Base-by-base conservation (phyloP, 2,329 filamentous ascomycete species). In the Neofusicoccum kwambonambiense region DNA sequence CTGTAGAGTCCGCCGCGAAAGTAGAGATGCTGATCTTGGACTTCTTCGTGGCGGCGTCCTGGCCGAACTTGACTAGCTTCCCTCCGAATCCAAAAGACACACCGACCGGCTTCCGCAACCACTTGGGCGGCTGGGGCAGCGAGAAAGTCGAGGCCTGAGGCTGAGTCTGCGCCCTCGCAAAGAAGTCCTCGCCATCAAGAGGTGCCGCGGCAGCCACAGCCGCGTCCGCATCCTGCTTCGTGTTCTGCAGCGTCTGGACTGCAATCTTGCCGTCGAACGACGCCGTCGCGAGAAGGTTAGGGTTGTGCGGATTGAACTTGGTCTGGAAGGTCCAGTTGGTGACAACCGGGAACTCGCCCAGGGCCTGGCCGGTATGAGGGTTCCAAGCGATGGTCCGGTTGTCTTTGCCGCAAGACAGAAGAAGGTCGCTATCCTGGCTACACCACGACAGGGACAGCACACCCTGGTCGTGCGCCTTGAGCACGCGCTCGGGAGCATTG, bases 281-380 rank as follows among this genome's bases (percentile, higher is more conserved):
- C 9, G 96, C 95, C 17, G 95, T 98, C 17, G 96, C 96, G 57
- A 94, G 92, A 65, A 99, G 83, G 74, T 89, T 91, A 11, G 95
- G 94, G 77, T 99, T 97, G 70, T 91, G 89, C 35, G 95, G 95
- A 76, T 97, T 93, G 85, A 96, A 98, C 67, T 90, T 87, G 4
- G 95, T 97, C 75, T 94, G 89, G 82, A 99, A 99, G 5, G 93
- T 97, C 94, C 95, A 99, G 78, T 98, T 99, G n/a, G 94, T 97
- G 62, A 96, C 93, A 72, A 97, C 92, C 4, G 94, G 93, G 74
- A 98, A 94, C 78, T 98, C 94, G 69, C 96, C 95, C 68, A 93
- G 90, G 12, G 87, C 84, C 74, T 95, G 88, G 62, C 94, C 94
- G 2, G 90, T 97, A 73, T 95, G 91, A 1, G 95, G 92, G 77